Evolutionary conservation across 768 basidiomycete species (phyloP).

Genomic region (Fibroporia radiculosa): DNA sequence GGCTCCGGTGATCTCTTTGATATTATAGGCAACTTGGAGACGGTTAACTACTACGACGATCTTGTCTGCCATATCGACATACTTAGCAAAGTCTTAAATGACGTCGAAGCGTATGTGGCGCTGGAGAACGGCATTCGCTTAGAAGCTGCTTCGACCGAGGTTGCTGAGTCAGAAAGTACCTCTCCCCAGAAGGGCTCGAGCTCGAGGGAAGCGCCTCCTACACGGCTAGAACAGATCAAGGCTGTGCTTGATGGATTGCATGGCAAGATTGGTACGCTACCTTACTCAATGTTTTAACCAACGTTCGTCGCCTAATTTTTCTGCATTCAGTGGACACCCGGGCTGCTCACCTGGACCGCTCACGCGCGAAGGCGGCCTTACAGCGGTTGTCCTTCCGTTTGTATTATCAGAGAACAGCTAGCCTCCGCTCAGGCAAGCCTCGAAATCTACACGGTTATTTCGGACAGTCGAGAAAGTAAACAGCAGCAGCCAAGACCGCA

Average conservation of each 20-base stretch:
- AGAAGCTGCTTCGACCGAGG: slow-evolving; percentile 4
- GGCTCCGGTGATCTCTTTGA: slow-evolving; percentile 42
- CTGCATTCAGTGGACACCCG: slow-evolving; percentile 53
- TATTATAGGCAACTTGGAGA: slow-evolving; percentile 39
- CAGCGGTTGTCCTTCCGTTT: slow-evolving; percentile 59
- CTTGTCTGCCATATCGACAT: slow-evolving; percentile 49
- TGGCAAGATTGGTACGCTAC: slow-evolving; percentile 45
- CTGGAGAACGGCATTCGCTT: slow-evolving; percentile 30
- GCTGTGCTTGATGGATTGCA: slow-evolving; percentile 44
- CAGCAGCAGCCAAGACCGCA: too few species aligned
- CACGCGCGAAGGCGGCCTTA: slow-evolving; percentile 60
- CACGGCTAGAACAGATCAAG: slow-evolving; percentile 38
- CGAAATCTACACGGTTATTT: slow-evolving; percentile 11
- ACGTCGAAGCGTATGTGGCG: slow-evolving; percentile 48
- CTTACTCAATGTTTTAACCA: neutral
- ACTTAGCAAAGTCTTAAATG: slow-evolving; percentile 49
- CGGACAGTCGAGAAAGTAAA: neutral
- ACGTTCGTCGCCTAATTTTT: neutral
- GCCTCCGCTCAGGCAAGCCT: slow-evolving; percentile 18
- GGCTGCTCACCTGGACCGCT: slow-evolving; percentile 69
- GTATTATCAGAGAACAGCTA: slow-evolving; percentile 46
- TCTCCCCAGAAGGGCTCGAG: slow-evolving; percentile 18
- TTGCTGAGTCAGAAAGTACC: neutral
- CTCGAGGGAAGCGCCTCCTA: slow-evolving; percentile 28
- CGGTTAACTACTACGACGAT: slow-evolving; percentile 47